Percentiles rank a stretch among this genome's conserved stretches.
These are phyloP conservation scores for Tubosaeta brunneosetosa DNA, from an alignment of 768 basidiomycete genomes.

Conservation along the genomic window DNA sequence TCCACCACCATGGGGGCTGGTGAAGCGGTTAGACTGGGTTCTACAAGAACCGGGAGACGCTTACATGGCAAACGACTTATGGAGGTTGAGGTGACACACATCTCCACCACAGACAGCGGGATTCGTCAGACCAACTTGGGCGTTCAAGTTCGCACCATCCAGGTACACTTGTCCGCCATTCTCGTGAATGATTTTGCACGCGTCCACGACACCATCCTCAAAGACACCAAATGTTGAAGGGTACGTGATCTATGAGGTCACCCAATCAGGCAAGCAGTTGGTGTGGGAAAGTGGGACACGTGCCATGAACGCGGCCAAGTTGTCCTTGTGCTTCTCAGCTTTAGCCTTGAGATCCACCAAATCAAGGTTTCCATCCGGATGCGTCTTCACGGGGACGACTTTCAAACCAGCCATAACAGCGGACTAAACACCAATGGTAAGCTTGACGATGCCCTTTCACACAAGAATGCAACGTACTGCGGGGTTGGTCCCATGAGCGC, in stretches of 20 bases:
- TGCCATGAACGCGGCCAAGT: constrained; percentile 95
- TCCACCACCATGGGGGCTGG: constrained; percentile 92
- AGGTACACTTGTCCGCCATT: constrained; percentile 97
- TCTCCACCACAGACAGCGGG: constrained; percentile 95
- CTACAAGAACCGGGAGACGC: constrained; percentile 19
- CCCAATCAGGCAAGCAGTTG: constrained; percentile 3
- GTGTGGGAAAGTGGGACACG: constrained; percentile 17
- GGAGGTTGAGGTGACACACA: constrained; percentile 96
- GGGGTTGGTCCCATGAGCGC: constrained; percentile 98
- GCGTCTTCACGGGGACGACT: constrained; percentile 92
- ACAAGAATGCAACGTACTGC: constrained; percentile 54
- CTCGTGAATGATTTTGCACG: constrained; percentile 90
- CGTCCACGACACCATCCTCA: constrained; percentile 84
- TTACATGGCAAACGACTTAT: constrained; percentile 96
- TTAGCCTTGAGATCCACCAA: constrained; percentile 80
- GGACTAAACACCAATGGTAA: constrained; percentile 49
- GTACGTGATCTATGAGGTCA: constrained; percentile 71
- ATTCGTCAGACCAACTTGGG: constrained; percentile 89
- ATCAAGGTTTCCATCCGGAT: constrained; percentile 84
- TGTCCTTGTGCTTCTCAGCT: constrained; percentile 86
- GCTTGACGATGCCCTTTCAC: neutral
- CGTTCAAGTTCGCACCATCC: constrained; percentile 92
- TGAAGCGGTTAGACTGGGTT: neutral
- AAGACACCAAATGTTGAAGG: constrained; percentile 98
- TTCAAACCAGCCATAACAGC: constrained; percentile 97